phyloP scores from a whole-genome alignment of 2,329 filamentous ascomycete species.

The Harringtonia lauricola region DNA sequence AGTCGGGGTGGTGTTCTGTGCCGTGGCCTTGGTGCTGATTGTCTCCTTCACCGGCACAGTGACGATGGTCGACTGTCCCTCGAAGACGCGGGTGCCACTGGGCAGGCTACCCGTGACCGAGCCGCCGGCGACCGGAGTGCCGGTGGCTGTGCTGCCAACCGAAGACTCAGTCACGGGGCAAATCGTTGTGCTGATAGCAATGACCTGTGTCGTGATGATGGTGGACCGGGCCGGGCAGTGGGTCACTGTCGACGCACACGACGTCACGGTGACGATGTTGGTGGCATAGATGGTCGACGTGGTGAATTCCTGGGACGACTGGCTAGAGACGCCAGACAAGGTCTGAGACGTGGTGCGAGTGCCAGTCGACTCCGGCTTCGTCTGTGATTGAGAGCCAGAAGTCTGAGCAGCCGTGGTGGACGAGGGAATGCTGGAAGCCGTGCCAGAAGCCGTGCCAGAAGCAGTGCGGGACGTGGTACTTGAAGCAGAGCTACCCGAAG shows the following conservation, averaged over 20 bases:
- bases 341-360: too few relatives aligned
- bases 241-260: constrained; percentile 6
- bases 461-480: neutral
- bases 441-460: too few relatives aligned
- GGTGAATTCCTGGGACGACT: constrained; percentile 8
- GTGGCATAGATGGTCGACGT: constrained; percentile 29
- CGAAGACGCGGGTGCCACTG: neutral
- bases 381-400: too few relatives aligned
- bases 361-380: too few relatives aligned
- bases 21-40: neutral
- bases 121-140: too few relatives aligned
- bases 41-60: too few relatives aligned
- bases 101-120: neutral
- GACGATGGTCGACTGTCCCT: too few relatives aligned
- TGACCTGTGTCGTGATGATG: constrained; percentile 1
- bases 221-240: constrained; percentile 7
- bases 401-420: too few relatives aligned
- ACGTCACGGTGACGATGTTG: constrained; percentile 22
- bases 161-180: neutral
- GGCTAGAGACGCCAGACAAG: neutral
- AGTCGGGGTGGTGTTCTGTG: neutral
- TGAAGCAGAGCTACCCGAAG: neutral
- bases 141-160: too few relatives aligned
- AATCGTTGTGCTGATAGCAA: neutral
- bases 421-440: too few relatives aligned